Percentiles rank a stretch among this genome's conserved stretches.
These are phyloP conservation scores for Pleurotus citrinopileatus DNA, from an alignment of 768 basidiomycete genomes.

Conservation along the genomic window DNA sequence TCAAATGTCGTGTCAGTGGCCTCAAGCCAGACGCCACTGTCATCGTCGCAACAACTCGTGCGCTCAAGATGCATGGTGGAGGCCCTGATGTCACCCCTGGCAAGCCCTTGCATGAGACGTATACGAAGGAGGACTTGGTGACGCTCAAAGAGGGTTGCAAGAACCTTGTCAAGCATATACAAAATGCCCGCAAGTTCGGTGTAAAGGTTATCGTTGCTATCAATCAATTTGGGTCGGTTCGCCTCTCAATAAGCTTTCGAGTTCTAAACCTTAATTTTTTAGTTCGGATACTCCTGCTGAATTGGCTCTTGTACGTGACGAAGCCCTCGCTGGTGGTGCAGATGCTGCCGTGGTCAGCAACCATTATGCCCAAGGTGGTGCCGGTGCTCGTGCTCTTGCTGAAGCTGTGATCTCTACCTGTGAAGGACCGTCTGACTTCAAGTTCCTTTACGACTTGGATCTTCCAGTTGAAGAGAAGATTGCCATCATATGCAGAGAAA, in stretches of 20 bases:
- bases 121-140: constrained; percentile 90
- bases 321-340: constrained; percentile 82
- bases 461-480: constrained; percentile 89
- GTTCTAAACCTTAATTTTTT: constrained; percentile 3
- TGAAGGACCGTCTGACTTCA: constrained; percentile 80
- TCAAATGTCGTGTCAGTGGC: constrained; percentile 94
- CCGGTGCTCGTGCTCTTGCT: constrained; percentile 85
- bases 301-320: constrained; percentile 76
- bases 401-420: constrained; percentile 90
- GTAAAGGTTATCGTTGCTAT: constrained; percentile 95
- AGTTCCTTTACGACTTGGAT: constrained; percentile 89
- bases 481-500: constrained; percentile 78
- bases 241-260: constrained; percentile 5
- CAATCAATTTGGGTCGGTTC: constrained; percentile 88
- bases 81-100: constrained; percentile 96
- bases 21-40: constrained; percentile 92
- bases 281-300: constrained; percentile 92
- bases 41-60: constrained; percentile 96
- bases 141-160: constrained; percentile 89
- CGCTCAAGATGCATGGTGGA: constrained; percentile 99
- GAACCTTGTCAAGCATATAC: constrained; percentile 90
- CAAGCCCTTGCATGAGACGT: constrained; percentile 89
- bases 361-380: constrained; percentile 97
- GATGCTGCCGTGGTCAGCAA: constrained; percentile 94
- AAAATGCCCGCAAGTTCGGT: constrained; percentile 94